Evolutionary conservation across 2,329 filamentous ascomycete species (phyloP).

Genomic region (Beauveria scarabaeidicola): DNA sequence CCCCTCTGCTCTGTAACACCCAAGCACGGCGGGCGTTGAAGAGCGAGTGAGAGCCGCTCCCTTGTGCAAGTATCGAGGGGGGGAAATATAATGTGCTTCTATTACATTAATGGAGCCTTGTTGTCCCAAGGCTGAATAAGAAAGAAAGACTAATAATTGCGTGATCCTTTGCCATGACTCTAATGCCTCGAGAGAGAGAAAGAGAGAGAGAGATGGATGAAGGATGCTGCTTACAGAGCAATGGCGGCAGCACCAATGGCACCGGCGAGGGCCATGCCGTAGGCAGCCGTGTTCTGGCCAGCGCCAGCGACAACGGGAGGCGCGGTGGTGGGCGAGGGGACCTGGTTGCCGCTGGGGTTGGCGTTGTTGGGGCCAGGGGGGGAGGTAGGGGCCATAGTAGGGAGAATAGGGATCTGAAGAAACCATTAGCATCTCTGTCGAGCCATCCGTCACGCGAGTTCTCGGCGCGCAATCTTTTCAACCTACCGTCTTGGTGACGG

Average conservation of each 20-base stretch:
- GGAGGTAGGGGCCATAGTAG: neutral
- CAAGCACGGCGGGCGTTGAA: too few species aligned
- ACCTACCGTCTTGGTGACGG: slow-evolving; percentile 19
- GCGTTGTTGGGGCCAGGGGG: neutral
- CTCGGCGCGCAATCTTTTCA: too few species aligned
- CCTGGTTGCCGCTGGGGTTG: neutral
- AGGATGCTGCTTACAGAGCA: slow-evolving; percentile 20
- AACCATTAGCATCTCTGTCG: slow-evolving; percentile 18
- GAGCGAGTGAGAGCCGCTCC: neutral
- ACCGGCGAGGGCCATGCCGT: slow-evolving; percentile 20
- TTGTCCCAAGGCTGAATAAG: slow-evolving; percentile 3
- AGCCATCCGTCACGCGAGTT: too few species aligned
- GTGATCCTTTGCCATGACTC: neutral
- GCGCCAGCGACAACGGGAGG: slow-evolving; percentile 11
- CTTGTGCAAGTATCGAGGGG: neutral
- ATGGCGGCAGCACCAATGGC: slow-evolving; percentile 19
- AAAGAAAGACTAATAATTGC: neutral
- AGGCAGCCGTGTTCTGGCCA: slow-evolving; percentile 13
- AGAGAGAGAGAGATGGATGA: neutral
- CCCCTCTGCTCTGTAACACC: too few species aligned
- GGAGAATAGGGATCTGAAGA: neutral
- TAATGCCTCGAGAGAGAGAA: neutral
- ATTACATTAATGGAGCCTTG: neutral
- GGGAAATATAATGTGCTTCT: neutral
- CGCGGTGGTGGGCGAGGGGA: neutral